Conservation (phyloP, 352 stramenopile species). For the Globisporangium megalacanthum region DNA sequence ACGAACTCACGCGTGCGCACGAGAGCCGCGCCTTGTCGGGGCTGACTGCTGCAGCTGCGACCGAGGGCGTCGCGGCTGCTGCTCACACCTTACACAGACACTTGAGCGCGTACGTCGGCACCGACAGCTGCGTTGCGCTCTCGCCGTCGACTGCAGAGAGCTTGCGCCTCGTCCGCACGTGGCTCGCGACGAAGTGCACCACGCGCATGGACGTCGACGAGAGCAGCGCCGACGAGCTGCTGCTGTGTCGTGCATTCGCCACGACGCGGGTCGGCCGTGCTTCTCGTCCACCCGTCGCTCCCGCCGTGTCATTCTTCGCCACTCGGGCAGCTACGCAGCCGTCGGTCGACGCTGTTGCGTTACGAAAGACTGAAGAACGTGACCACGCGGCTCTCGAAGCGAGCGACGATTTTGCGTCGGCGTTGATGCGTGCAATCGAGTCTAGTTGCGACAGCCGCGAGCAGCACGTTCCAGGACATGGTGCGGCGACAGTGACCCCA, state of each 20-base stretch:
- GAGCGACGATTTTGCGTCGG: background rate
- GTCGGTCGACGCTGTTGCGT: too few species aligned
- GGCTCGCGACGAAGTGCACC: slow-evolving; percentile 18
- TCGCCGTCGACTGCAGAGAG: slow-evolving; percentile 11
- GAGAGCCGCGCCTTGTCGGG: slow-evolving; percentile 37
- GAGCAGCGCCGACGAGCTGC: slow-evolving; percentile 22
- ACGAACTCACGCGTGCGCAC: slow-evolving; percentile 28
- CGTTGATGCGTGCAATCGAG: background rate
- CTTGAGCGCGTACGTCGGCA: slow-evolving; percentile 5
- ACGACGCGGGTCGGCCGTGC: slow-evolving; percentile 9
- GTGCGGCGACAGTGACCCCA: slow-evolving; percentile 11
- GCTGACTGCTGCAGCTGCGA: slow-evolving; percentile 18
- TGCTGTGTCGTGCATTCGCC: slow-evolving; percentile 39
- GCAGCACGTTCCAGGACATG: background rate
- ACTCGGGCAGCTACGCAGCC: too few species aligned
- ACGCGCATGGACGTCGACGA: slow-evolving; percentile 14
- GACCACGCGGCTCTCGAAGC: background rate
- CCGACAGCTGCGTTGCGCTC: slow-evolving; percentile 8
- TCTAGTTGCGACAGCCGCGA: background rate
- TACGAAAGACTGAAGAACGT: background rate
- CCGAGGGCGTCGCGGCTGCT: slow-evolving; percentile 1
- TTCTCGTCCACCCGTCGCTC: slow-evolving; percentile 8
- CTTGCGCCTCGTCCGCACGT: slow-evolving; percentile 22
- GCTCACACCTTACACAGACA: slow-evolving; percentile 1
- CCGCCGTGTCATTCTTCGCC: slow-evolving; percentile 5